Base-by-base conservation (phyloP, 2,329 filamentous ascomycete genomes). In the Phymatotrichopsis omnivora region DNA sequence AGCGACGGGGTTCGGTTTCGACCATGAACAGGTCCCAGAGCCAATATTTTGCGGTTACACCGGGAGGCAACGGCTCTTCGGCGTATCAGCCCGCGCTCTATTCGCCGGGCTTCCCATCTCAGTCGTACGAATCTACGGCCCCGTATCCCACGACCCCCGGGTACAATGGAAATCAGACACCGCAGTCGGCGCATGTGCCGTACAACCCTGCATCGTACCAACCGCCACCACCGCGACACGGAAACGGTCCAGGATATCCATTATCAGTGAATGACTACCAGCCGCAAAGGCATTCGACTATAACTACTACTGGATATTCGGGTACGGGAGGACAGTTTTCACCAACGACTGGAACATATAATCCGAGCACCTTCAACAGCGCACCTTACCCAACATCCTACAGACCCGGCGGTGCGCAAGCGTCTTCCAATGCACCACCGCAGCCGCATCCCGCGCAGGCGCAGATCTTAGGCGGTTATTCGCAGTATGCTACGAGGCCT, bases 141-240 rank as follows among this genome's bases (percentile, higher is more conserved):
- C 53, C 52, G 19, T 54, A 56, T 42, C 54, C 49, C 31, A 46
- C 49, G 14, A 49, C 49, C 24, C 52, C 45, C 10, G 46, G 17
- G 29, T 57, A 60, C 57, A 29, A 54, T 56, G 36, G 52, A 58
- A 33, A 56, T 34, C 41, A 59, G 45, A 43, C 62, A 45, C 28
- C 57, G 57, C 48, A 51, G 41, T 48, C 61, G 7, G 48, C 49
- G 8, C 64, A 67, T 53, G 67, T 68, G 44, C 65, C 67, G 8
- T 72, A 72, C 55, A 68, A 71, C 44, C 69, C 69, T 1, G 68
- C 69, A 2, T 68, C 67, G 17, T 72, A 71, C 51, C 65, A 67
- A 33, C 58, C 65, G 28, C 48, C 48, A 41, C 52, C 53, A 11
- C 45, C 48, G 37, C 49, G 54, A 7, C 43, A 50, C 16, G 53